Evolutionary conservation across 257 asterid species (phyloP).

Genomic region (Solanum acaule): DNA sequence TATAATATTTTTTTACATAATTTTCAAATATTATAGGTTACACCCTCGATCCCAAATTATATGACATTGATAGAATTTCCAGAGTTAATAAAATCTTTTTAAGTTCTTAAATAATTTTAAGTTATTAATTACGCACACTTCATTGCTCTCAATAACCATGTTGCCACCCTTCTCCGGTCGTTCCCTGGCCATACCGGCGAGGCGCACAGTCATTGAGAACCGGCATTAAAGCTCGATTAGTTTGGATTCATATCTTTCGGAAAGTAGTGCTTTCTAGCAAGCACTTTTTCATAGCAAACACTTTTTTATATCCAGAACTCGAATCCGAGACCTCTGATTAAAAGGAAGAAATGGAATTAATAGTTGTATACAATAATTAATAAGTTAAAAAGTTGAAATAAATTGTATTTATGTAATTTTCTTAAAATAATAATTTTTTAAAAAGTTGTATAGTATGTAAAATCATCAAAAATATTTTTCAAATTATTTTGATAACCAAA

Average conservation of each 20-base stretch:
- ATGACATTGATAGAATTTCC: background rate
- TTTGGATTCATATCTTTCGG: too few species aligned
- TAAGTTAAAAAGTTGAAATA: background rate
- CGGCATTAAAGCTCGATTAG: background rate
- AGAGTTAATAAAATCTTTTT: too few species aligned
- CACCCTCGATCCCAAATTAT: too few species aligned
- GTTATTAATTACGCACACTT: background rate
- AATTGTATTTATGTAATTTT: background rate
- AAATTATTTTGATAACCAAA: too few species aligned
- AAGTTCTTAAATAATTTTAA: too few species aligned
- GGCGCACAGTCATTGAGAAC: background rate
- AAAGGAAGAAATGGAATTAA: background rate
- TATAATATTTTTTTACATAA: too few species aligned
- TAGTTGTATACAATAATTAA: background rate
- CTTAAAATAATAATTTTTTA: too few species aligned
- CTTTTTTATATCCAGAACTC: accelerated
- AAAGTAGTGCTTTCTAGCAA: background rate
- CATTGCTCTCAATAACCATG: background rate
- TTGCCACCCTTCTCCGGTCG: background rate
- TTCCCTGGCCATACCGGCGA: background rate
- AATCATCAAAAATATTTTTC: background rate
- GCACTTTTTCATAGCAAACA: background rate
- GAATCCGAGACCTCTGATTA: background rate
- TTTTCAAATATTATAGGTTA: too few species aligned
- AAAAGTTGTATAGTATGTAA: background rate